Evolutionary conservation across 805 yeast species (phyloP).

Genomic region (Ogataea henricii): DNA sequence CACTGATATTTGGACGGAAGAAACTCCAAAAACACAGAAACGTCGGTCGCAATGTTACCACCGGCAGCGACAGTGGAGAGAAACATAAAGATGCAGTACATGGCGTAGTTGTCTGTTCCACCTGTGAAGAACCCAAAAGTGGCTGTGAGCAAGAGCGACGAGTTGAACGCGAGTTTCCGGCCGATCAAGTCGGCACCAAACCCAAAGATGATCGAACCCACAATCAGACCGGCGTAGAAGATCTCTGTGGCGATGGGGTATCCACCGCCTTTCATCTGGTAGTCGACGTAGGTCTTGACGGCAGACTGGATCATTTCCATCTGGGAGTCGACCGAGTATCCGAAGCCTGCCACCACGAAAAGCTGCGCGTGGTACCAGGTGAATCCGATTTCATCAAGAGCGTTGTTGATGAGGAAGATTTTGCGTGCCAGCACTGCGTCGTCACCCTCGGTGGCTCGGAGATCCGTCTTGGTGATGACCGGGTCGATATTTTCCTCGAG

Average conservation of each 20-base stretch:
- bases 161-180: constrained; percentile 52
- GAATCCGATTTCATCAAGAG: constrained; percentile 63
- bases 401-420: constrained; percentile 49
- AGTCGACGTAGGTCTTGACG: constrained; percentile 47
- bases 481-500: constrained; percentile 17
- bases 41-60: constrained; percentile 58
- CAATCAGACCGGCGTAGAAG: constrained; percentile 51
- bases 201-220: constrained; percentile 60
- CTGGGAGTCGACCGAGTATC: constrained; percentile 57
- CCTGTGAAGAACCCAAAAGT: constrained; percentile 56
- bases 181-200: constrained; percentile 57
- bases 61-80: constrained; percentile 51
- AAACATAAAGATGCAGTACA: constrained; percentile 51
- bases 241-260: constrained; percentile 49
- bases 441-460: constrained; percentile 25
- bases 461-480: constrained; percentile 17
- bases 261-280: constrained; percentile 45
- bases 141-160: constrained; percentile 49
- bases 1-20: constrained; percentile 53
- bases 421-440: constrained; percentile 43
- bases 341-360: constrained; percentile 56
- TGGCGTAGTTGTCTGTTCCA: constrained; percentile 50
- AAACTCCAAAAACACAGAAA: constrained; percentile 54
- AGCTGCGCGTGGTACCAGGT: constrained; percentile 55
- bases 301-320: constrained; percentile 41